Base-by-base conservation (phyloP, 1,284 basidiomycete species). In the Trametes pubescens region DNA sequence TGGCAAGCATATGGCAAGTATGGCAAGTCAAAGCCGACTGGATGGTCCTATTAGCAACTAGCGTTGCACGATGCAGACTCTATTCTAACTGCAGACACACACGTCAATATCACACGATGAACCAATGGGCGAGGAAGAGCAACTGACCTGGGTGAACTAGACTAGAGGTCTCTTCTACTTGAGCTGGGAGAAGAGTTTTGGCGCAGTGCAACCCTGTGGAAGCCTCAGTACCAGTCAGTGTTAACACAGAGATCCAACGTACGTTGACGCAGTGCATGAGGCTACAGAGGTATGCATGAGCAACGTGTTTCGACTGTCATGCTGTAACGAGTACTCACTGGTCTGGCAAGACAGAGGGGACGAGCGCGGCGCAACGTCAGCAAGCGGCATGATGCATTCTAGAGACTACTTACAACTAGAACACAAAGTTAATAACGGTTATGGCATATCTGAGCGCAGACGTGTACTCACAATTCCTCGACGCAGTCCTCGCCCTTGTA, bases 201-300 rank as follows among this genome's bases (percentile, higher is more conserved):
- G 92, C 62, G 88, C 93, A 66, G 88, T 86, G 74, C 89, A 93
- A 65, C 86, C 85, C 90, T 92, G 40, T 18, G 8, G 21, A 13
- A 52, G 1, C 4, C 14, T 74, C 32, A 46, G 47, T 53, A 48
- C 24, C n/a, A 32, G 21, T 63, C 69, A 26, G 70, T 58, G 29
- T 51, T 11, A 54, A 24, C 6, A 54, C 26, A 32, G 44, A 57
- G 48, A 48, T 18, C 21, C 7, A 51, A 82, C 89, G 62, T 78
- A 94, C 92, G 71, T 95, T 92, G 67, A 89, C 91, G 74, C 93
- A 95, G 81, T 95, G 93, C 92, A 95, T 94, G 86, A 93, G 84
- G 79, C 91, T 93, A 69, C 57, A 51, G 24, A 62, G 24, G 18
- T 1, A 18, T 4, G 4, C 22, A 32, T 65, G 14, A 62, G 61